Evolutionary conservation across 2,329 filamentous ascomycete genomes (phyloP).

Genomic region (Aspergillus pseudoviridinutans): DNA sequence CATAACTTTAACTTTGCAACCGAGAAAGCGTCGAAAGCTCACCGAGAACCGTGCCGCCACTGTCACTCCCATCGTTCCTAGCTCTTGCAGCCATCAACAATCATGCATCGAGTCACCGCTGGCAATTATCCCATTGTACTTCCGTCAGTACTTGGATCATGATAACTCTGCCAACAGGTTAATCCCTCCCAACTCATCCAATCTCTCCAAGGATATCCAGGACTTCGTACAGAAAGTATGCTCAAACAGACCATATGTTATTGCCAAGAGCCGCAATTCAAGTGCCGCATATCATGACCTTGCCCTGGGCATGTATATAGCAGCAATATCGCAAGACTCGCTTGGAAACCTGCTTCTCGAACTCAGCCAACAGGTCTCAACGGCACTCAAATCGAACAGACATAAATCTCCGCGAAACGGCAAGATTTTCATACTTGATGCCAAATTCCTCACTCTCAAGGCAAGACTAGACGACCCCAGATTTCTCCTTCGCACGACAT

Average conservation of each 20-base stretch:
- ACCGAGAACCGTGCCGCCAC: not conserved
- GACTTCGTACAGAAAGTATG: not conserved
- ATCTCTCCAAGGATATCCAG: not conserved
- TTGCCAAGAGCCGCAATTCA: not conserved
- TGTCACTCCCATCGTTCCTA: not conserved
- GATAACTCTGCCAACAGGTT: not conserved
- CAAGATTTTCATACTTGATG: slow-evolving; percentile 32
- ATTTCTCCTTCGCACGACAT: slow-evolving; percentile 24
- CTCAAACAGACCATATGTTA: not conserved
- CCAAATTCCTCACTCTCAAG: slow-evolving; percentile 16
- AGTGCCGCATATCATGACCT: no score
- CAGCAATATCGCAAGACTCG: slow-evolving; percentile 16
- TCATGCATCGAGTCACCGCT: slow-evolving; percentile 17
- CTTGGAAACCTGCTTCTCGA: slow-evolving; percentile 23
- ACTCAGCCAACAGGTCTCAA: slow-evolving; percentile 15
- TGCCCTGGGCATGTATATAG: slow-evolving; percentile 26
- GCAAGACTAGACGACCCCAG: slow-evolving; percentile 12
- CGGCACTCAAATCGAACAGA: slow-evolving; percentile 2
- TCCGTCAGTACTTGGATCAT: not conserved
- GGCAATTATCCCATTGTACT: slow-evolving; percentile 25
- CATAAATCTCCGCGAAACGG: slow-evolving; percentile 13
- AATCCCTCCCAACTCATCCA: not conserved
- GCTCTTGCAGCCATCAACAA: not conserved
- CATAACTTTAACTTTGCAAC: not conserved
- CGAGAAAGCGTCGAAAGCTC: not conserved